Conservation (phyloP, 73 alveolate species). For the Urostyla sp. region DNA sequence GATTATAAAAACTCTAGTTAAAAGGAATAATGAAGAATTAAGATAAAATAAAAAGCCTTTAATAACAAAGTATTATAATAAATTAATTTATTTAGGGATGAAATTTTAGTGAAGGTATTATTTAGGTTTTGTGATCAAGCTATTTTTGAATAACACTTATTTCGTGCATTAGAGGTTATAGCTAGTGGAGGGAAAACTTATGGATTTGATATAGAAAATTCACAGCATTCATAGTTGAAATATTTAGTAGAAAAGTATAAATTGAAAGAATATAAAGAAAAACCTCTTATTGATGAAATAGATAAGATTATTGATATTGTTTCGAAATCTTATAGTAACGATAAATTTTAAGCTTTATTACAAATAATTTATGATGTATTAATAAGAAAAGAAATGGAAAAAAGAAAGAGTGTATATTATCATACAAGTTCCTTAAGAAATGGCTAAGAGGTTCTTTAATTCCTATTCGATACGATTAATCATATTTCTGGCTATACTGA, state of each 20-base stretch:
- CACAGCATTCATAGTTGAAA: conserved; percentile 6
- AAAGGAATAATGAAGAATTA: neutral
- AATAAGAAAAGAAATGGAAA: conserved; percentile 51
- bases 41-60: neutral
- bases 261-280: conserved; percentile 33
- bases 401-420: conserved; percentile 25
- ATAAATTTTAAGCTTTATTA: conserved; percentile 31
- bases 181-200: too few species aligned
- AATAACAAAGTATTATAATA: neutral
- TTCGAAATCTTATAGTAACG: conserved; percentile 22
- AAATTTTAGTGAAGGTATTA: conserved; percentile 27
- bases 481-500: conserved; percentile 61
- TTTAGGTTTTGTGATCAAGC: conserved; percentile 52
- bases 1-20: conserved; percentile 35
- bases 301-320: conserved; percentile 19
- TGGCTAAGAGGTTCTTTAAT: conserved; percentile 56
- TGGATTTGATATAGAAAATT: neutral
- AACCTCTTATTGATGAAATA: conserved; percentile 44
- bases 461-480: conserved; percentile 56
- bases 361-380: conserved; percentile 50
- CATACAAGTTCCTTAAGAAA: conserved; percentile 26
- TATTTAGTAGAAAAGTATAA: conserved; percentile 19
- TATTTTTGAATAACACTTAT: conserved; percentile 48
- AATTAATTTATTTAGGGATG: neutral
- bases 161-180: too few species aligned